Conservation (phyloP, 2,329 filamentous ascomycete genomes). For the Diaporthe aspalathi region DNA sequence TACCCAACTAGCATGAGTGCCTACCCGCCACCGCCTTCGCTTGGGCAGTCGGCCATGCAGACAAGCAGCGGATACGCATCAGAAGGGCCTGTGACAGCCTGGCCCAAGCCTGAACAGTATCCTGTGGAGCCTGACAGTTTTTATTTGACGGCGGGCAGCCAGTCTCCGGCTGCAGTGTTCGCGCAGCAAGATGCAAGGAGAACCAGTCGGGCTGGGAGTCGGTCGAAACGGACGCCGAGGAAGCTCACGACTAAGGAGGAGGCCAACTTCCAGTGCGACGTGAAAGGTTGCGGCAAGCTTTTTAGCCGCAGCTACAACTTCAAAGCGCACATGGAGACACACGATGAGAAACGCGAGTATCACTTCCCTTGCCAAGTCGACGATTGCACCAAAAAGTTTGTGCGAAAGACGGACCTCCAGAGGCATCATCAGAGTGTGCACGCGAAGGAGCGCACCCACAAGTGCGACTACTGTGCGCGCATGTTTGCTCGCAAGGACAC, state of each 20-base stretch:
- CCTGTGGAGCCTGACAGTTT: slow-evolving; percentile 48
- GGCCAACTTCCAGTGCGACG: slow-evolving; percentile 76
- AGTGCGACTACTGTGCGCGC: slow-evolving; percentile 76
- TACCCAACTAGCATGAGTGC: slow-evolving; percentile 46
- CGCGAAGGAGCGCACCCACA: slow-evolving; percentile 75
- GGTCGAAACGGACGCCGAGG: slow-evolving; percentile 54
- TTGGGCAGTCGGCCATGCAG: slow-evolving; percentile 33
- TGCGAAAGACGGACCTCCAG: slow-evolving; percentile 82
- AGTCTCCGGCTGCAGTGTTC: slow-evolving; percentile 42
- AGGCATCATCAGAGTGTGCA: slow-evolving; percentile 76
- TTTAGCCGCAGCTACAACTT: slow-evolving; percentile 90
- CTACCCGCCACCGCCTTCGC: slow-evolving; percentile 41
- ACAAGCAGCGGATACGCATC: slow-evolving; percentile 53
- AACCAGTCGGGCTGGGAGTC: slow-evolving; percentile 45
- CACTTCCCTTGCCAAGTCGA: slow-evolving; percentile 74
- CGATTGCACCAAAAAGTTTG: slow-evolving; percentile 80
- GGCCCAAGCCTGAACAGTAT: slow-evolving; percentile 54
- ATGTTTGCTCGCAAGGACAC: slow-evolving; percentile 86
- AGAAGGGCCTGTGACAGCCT: slow-evolving; percentile 51
- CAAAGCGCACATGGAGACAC: slow-evolving; percentile 86
- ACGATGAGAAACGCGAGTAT: slow-evolving; percentile 79
- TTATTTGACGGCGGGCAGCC: slow-evolving; percentile 26
- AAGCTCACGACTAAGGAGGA: slow-evolving; percentile 74
- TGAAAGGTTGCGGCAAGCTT: slow-evolving; percentile 77
- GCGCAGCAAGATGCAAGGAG: slow-evolving; percentile 43